Evolutionary conservation across 75 land plant genomes (phyloP).

Genomic region (Pseudotsuga menziesii): DNA sequence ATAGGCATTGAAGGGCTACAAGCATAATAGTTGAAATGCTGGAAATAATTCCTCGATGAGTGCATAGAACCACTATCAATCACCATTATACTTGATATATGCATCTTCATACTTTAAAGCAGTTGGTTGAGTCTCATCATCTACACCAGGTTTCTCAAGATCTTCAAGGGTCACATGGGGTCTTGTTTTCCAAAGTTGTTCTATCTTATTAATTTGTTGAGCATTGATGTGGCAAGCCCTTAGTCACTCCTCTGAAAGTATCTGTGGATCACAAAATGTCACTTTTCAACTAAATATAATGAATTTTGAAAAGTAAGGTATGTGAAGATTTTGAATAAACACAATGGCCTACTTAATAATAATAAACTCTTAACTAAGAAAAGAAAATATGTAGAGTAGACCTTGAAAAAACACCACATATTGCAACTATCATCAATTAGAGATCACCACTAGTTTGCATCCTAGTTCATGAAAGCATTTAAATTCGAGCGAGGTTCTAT

Average conservation of each 20-base stretch:
- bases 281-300: no score
- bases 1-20: no score
- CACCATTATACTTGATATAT: conserved; percentile 71
- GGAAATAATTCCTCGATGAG: no score
- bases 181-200: conserved; percentile 97
- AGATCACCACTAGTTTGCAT: conserved; percentile 92
- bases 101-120: conserved; percentile 98
- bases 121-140: conserved; percentile 97
- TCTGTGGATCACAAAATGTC: conserved; percentile 29
- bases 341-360: not conserved
- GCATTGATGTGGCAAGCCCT: conserved; percentile 98
- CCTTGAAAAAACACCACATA: conserved; percentile 97
- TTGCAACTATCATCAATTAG: conserved; percentile 98
- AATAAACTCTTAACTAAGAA: not conserved
- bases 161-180: conserved; percentile 98
- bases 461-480: conserved; percentile 98
- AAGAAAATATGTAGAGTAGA: conserved; percentile 14
- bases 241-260: conserved; percentile 97
- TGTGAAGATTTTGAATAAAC: no score
- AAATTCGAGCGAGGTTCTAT: conserved; percentile 92
- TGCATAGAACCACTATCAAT: no score
- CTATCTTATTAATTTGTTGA: conserved; percentile 97
- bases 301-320: no score
- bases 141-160: conserved; percentile 99
- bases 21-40: no score